These are phyloP conservation scores for Hamamelis virginiana DNA, from an alignment of 164 flowering plant genomes.

Conservation along the genomic window DNA sequence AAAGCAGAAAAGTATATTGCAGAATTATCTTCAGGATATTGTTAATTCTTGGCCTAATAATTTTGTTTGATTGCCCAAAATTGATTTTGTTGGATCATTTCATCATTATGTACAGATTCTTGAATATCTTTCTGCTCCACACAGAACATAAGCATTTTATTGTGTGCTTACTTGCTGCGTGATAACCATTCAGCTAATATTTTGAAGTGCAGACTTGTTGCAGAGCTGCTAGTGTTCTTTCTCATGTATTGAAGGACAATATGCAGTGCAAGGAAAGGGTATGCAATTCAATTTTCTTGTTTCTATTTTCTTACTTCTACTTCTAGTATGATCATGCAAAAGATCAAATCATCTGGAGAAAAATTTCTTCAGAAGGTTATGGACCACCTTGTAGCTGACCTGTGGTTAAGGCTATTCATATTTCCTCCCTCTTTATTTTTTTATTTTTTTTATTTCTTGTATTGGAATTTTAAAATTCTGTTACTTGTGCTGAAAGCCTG, in stretches of 20 bases:
- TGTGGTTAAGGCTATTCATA: not conserved
- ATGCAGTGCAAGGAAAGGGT: constrained; percentile 88
- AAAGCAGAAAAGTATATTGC: too few relatives aligned
- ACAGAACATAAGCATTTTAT: not conserved
- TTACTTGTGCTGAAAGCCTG: not conserved
- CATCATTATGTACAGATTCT: not conserved
- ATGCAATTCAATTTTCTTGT: constrained; percentile 8
- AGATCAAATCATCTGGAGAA: not conserved
- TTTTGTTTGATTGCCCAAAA: too few relatives aligned
- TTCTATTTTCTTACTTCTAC: not conserved
- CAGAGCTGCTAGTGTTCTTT: constrained; percentile 93
- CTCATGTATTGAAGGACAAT: constrained; percentile 83
- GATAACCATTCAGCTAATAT: constrained; percentile 11
- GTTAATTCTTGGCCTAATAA: too few relatives aligned
- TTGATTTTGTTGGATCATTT: too few relatives aligned
- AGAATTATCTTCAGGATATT: too few relatives aligned
- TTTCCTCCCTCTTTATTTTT: not conserved
- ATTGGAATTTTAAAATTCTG: not conserved
- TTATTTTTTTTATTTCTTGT: not conserved
- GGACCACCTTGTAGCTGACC: not conserved
- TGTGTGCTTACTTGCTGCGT: not conserved
- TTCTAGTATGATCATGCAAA: not conserved
- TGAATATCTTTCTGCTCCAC: not conserved
- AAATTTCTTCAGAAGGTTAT: not conserved
- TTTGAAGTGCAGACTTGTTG: constrained; percentile 69